Evolutionary conservation across 169 alveolate species (phyloP), one percentile per base, ranked within the genome.

Genomic region (Theileria parva): DNA sequence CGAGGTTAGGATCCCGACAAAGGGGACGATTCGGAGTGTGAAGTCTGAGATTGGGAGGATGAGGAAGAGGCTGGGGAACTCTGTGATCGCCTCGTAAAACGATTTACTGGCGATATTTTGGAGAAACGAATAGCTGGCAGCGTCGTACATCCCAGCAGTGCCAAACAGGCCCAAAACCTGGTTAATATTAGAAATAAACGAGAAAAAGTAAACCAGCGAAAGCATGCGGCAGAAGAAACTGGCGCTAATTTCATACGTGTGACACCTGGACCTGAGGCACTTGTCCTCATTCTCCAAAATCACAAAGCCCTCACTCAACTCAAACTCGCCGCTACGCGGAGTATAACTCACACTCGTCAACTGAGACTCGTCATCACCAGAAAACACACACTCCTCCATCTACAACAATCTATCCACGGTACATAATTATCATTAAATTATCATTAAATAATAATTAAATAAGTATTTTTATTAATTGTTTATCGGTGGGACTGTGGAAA

Each of bases 131-230:
- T n/a, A 8, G 7, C 74, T 71, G 79, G 48, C 23, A 25, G 5
- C 2, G 19, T 71, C 74, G 39, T 71, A 71, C 74, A 74, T 37
- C n/a, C 81, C 37, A 1, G 55, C 19, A 30, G 37, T n/a, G 2
- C 60, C 19, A 50, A 53, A 73, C 37, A 76, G 17, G 4, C 84
- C 84, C 7, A 63, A 25, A n/a, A 70, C 73, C 25, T 85, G 84
- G 37, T 78, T 85, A 21, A 70, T 68, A 39, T 71, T 70, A 4
- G 80, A 68, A 32, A 85, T 51, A 57, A 85, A 85, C 8, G 86
- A 85, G 13, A 85, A 12, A 23, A 85, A 78, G 60, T 77, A 78
- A 0, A 85, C 48, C 17, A 72, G 15, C 9, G 80, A 17, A 21
- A 85, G 79, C 0, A 39, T 7, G 11, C 91, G 77, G 2, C 74